Base-by-base conservation (phyloP, 768 basidiomycete species). In the Podaxis mareebaensis region DNA sequence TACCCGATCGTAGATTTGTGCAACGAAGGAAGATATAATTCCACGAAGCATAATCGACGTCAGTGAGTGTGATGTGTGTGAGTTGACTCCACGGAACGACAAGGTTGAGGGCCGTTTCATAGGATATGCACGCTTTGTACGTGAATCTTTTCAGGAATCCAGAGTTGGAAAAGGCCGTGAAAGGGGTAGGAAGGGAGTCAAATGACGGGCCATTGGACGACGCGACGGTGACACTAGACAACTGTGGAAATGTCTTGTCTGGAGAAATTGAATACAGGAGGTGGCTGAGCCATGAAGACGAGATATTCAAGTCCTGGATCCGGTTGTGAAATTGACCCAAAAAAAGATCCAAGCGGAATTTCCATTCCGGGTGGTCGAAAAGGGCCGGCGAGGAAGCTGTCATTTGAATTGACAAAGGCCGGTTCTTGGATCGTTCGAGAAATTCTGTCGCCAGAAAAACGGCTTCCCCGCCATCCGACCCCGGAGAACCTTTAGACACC, bases 1-100 rank as follows among this genome's bases (percentile, higher is more conserved):
- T 38, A 20, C 60, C 60, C 10, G 52, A 53, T 1, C 44, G 60
- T 26, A 61, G 40, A 26, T 61, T 61, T 5, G 17, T 30, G 28
- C 60, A 61, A 40, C 52, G 52, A 2, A 24, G 38, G 7, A 61
- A 61, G 6, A 61, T 53, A 22, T 54, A 22, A n/a, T 17, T 53
- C 60, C 60, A 61, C 2, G 60, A 33, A 26, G 20, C 51, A n/a
- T 30, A 61, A 22, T 61, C 60, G 13, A 53, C 15, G 52, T 61
- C 60, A 7, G 51, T 22, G 20, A 61, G 60, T 15, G 60, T 61
- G 11, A 61, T 17, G 40, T 61, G 60, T 17, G 60, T 61, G 28
- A 61, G 60, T 42, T 61, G 60, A 12, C 15, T 13, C 60, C 60
- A 61, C 1, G 39, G 60, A 17, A 61, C 22, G 12, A 8, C 52